phyloP scores from a whole-genome alignment of 2,329 filamentous ascomycete species.

The Colletotrichum sp. region DNA sequence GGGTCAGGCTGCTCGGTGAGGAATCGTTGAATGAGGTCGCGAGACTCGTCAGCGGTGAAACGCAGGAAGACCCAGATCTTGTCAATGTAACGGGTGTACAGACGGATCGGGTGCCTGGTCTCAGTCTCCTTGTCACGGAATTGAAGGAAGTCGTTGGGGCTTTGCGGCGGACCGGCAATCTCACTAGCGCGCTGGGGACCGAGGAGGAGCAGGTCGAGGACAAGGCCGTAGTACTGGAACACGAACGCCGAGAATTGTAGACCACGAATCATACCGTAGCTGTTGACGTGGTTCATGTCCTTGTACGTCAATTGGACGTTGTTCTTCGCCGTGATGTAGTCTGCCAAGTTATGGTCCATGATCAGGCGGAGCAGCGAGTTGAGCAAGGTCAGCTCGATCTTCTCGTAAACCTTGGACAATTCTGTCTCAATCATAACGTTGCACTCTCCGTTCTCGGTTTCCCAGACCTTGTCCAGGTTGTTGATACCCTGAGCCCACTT shows the following conservation, averaged over 20 bases:
- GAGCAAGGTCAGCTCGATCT: slow-evolving; percentile 94
- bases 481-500: slow-evolving; percentile 99
- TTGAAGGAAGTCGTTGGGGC: slow-evolving; percentile 96
- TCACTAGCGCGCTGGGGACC: slow-evolving; percentile 97
- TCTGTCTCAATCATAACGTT: slow-evolving; percentile 99
- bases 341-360: slow-evolving; percentile 99
- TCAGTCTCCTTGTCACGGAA: slow-evolving; percentile 94
- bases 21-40: slow-evolving; percentile 96
- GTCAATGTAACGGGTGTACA: slow-evolving; percentile 98
- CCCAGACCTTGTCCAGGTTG: slow-evolving; percentile 95
- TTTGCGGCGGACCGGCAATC: slow-evolving; percentile 91
- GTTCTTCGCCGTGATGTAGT: slow-evolving; percentile 99
- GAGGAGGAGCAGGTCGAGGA: slow-evolving; percentile 89
- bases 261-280: slow-evolving; percentile 97
- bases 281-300: slow-evolving; percentile 99
- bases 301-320: slow-evolving; percentile 99
- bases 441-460: slow-evolving; percentile 90
- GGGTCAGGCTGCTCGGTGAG: slow-evolving; percentile 97
- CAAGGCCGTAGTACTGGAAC: slow-evolving; percentile 97
- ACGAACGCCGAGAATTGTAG: slow-evolving; percentile 98
- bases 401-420: slow-evolving; percentile 98
- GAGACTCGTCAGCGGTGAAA: slow-evolving; percentile 91
- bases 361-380: slow-evolving; percentile 93
- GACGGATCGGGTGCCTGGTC: slow-evolving; percentile 88
- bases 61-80: slow-evolving; percentile 98